Evolutionary conservation across 2,329 filamentous ascomycete genomes (phyloP), one percentile per base, ranked within the genome.

Genomic region (Fusarium temperatum): DNA sequence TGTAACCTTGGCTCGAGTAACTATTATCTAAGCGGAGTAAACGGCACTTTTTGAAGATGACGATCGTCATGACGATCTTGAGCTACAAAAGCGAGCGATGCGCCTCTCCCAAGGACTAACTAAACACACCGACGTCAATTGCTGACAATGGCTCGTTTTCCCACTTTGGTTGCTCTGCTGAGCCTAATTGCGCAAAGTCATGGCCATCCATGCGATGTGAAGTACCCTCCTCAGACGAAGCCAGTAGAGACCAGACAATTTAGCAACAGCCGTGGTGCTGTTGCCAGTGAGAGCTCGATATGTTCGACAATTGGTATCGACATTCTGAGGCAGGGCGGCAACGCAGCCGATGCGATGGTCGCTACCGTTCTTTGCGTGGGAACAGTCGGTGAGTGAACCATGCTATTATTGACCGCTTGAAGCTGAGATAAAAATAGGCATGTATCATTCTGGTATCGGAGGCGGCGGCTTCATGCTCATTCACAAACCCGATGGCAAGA

Each of bases 391-490:
- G 4, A 63, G 72, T 10, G 2, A 0, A 4, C 4, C 3, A 3
- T 3, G 5, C 1, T 3, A 11, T 17, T 1, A 1, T 4, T 17
- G 8, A 10, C 2, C 0, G 1, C 4, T 10, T 38, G 66, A 2
- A 68, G 17, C 14, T 32, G n/a, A 18, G 6, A 22, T 6, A 8
- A 8, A 2, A 1, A 1, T 6, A 77, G 75, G 84, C 51, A 91
- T 92, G 89, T 91, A 92, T 71, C 91, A 93, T 77, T 85, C 83
- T 73, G 93, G 93, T 9, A 89, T 96, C 64, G 93, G 92, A 11
- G 94, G 94, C 8, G 94, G 94, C 20, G 94, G 94, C 4, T 96
- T 96, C 81, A 89, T 93, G 87, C 85, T 95, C 6, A 87, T 95
- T n/a, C 87, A 91, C 68, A 83, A 86, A 6, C 82, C 87, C 10